Conservation (phyloP, 2,329 filamentous ascomycete genomes). For the Parasarocladium wereldwijsianum region DNA sequence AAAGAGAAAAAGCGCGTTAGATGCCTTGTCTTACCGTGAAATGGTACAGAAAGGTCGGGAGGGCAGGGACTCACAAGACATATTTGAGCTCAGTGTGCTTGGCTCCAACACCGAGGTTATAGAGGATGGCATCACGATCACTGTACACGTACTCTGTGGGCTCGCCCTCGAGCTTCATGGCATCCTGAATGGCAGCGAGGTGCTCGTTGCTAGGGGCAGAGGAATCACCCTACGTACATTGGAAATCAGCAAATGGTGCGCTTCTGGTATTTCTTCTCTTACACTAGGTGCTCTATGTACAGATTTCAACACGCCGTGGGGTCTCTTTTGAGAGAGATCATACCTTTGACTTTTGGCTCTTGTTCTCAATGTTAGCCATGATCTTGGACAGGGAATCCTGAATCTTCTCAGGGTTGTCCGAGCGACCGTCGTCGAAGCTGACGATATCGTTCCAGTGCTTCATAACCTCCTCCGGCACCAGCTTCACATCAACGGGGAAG, state of each 20-base stretch:
- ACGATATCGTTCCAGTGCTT: constrained; percentile 64
- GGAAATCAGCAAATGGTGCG: background rate
- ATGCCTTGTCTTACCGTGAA: too few relatives aligned
- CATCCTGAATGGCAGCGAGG: constrained; percentile 60
- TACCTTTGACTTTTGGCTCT: constrained; percentile 39
- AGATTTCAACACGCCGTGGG: constrained; percentile 6
- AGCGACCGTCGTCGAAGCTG: constrained; percentile 75
- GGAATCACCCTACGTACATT: constrained; percentile 7
- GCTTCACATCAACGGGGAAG: constrained; percentile 73
- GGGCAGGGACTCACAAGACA: constrained; percentile 45
- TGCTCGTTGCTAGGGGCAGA: constrained; percentile 41
- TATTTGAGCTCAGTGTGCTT: constrained; percentile 79
- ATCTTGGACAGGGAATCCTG: constrained; percentile 64
- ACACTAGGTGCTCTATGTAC: background rate
- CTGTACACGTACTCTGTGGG: constrained; percentile 71
- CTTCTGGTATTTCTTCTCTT: constrained; percentile 2
- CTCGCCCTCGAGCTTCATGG: constrained; percentile 53
- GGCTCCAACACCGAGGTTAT: constrained; percentile 88
- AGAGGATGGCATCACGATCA: constrained; percentile 82
- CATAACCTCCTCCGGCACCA: constrained; percentile 74
- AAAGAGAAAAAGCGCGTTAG: too few relatives aligned
- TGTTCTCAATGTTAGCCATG: constrained; percentile 75
- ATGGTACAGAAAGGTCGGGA: too few relatives aligned
- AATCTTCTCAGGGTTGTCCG: constrained; percentile 71
- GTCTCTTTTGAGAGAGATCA: too few relatives aligned